Conservation (phyloP, 169 alveolate genomes). For the Babesia ovis region DNA sequence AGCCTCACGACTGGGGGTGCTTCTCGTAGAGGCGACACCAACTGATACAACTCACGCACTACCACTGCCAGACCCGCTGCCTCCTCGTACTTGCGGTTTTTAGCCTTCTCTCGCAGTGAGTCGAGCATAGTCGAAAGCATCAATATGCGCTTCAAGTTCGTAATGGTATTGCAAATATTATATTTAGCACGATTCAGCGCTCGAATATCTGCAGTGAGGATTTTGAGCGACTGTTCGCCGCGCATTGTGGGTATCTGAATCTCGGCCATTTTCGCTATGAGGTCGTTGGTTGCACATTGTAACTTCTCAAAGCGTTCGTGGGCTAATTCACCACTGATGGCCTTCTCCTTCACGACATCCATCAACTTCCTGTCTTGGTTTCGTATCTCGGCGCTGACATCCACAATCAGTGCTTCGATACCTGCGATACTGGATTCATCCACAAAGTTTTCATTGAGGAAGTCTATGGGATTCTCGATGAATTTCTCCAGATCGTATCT, state of each 20-base stretch:
- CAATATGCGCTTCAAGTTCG: slow-evolving; percentile 41
- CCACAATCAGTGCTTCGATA: slow-evolving; percentile 49
- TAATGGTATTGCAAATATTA: slow-evolving; percentile 61
- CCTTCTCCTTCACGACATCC: slow-evolving; percentile 53
- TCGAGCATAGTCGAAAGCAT: slow-evolving; percentile 60
- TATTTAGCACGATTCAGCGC: slow-evolving; percentile 60
- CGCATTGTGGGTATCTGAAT: slow-evolving; percentile 39
- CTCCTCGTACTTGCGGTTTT: slow-evolving; percentile 44
- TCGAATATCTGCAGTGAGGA: slow-evolving; percentile 55
- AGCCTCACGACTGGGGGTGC: slow-evolving; percentile 60
- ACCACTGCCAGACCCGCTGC: slow-evolving; percentile 55
- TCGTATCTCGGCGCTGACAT: slow-evolving; percentile 47
- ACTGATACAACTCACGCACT: slow-evolving; percentile 34
- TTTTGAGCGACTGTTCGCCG: slow-evolving; percentile 58
- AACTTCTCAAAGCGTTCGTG: slow-evolving; percentile 57
- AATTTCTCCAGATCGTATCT: slow-evolving; percentile 43
- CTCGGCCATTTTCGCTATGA: slow-evolving; percentile 38
- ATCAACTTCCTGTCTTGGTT: slow-evolving; percentile 45
- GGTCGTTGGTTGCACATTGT: slow-evolving; percentile 63
- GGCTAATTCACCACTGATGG: slow-evolving; percentile 46
- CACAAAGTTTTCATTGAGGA: slow-evolving; percentile 53
- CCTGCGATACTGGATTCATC: slow-evolving; percentile 62
- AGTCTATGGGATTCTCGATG: slow-evolving; percentile 49
- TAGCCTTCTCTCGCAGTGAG: slow-evolving; percentile 44
- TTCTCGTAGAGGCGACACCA: slow-evolving; percentile 33